Percentiles rank a stretch among this genome's conserved stretches.
phyloP scores from a whole-genome alignment of 768 basidiomycete species.

The Xerocomus spinulosus region DNA sequence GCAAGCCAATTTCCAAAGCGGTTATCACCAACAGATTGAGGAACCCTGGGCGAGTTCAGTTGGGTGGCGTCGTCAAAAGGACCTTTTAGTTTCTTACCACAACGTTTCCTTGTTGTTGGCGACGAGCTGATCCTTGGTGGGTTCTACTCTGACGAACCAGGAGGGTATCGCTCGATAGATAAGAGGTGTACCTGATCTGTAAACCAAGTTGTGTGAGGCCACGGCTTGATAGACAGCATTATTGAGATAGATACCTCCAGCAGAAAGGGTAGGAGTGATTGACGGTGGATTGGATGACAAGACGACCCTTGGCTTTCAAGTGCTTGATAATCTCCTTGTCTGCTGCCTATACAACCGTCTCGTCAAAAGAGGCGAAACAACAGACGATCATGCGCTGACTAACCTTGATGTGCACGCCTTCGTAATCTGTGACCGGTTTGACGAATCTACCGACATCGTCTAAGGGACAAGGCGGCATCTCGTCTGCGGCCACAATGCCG shows the following conservation, averaged over 20 bases:
- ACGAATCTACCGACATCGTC: slow-evolving; percentile 90
- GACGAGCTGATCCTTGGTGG: slow-evolving; percentile 81
- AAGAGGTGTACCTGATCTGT: slow-evolving; percentile 88
- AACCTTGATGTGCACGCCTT: slow-evolving; percentile 87
- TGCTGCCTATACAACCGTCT: slow-evolving; percentile 55
- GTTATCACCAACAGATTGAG: slow-evolving; percentile 82
- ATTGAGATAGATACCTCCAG: slow-evolving; percentile 70
- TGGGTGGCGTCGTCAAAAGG: background rate
- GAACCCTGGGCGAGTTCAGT: slow-evolving; percentile 63
- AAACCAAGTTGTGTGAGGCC: background rate
- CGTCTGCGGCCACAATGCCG: slow-evolving; percentile 77
- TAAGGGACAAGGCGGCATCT: slow-evolving; percentile 94
- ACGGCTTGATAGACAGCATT: background rate
- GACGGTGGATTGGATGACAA: slow-evolving; percentile 82
- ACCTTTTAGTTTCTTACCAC: slow-evolving; percentile 51
- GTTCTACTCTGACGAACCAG: slow-evolving; percentile 92
- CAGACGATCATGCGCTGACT: slow-evolving; percentile 10
- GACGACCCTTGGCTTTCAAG: slow-evolving; percentile 79
- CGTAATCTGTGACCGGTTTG: slow-evolving; percentile 83
- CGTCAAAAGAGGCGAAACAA: background rate
- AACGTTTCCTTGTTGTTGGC: slow-evolving; percentile 85
- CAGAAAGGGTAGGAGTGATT: slow-evolving; percentile 96
- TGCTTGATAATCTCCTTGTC: slow-evolving; percentile 92
- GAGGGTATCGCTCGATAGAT: slow-evolving; percentile 94
- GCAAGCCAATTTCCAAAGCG: slow-evolving; percentile 97